Percentiles rank a stretch among this genome's conserved stretches.
Evolutionary conservation across 108 stramenopile species (phyloP).

Genomic region (Nitzschia sp.): DNA sequence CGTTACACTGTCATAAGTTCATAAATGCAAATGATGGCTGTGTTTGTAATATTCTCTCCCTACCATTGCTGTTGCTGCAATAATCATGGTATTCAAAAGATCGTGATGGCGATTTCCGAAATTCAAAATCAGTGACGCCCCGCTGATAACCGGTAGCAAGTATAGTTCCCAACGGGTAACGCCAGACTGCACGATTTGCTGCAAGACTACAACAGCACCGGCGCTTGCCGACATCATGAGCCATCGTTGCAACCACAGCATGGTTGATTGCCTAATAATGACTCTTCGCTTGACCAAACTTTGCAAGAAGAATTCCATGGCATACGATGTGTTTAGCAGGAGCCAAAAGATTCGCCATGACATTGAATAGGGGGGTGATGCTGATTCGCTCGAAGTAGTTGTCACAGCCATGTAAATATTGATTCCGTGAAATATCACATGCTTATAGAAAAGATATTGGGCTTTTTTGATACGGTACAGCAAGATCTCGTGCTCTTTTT

Average conservation of each 20-base stretch:
- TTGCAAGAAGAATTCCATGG: slow-evolving; percentile 89
- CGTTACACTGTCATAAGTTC: too few species aligned
- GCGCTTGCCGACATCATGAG: slow-evolving; percentile 58
- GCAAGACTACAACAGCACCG: slow-evolving; percentile 27
- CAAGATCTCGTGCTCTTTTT: slow-evolving; percentile 23
- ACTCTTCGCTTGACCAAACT: slow-evolving; percentile 71
- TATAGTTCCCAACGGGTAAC: background rate
- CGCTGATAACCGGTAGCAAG: slow-evolving; percentile 23
- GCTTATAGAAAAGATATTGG: slow-evolving; percentile 90
- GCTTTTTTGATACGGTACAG: slow-evolving; percentile 86
- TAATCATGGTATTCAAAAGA: slow-evolving; percentile 48
- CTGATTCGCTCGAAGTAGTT: background rate
- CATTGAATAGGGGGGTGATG: slow-evolving; percentile 13
- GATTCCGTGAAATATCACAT: slow-evolving; percentile 78
- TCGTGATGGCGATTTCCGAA: slow-evolving; percentile 59
- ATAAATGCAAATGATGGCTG: too few species aligned
- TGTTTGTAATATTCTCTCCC: background rate
- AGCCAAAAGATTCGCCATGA: slow-evolving; percentile 79
- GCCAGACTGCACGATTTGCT: background rate
- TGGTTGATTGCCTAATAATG: slow-evolving; percentile 41
- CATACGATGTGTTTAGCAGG: slow-evolving; percentile 70
- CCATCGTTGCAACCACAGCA: slow-evolving; percentile 56
- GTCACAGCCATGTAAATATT: slow-evolving; percentile 55
- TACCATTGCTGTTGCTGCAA: background rate
- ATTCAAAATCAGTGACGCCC: slow-evolving; percentile 42